Evolutionary conservation across 2,329 filamentous ascomycete species (phyloP).

Genomic region (Colletotrichum lindemuthianum): DNA sequence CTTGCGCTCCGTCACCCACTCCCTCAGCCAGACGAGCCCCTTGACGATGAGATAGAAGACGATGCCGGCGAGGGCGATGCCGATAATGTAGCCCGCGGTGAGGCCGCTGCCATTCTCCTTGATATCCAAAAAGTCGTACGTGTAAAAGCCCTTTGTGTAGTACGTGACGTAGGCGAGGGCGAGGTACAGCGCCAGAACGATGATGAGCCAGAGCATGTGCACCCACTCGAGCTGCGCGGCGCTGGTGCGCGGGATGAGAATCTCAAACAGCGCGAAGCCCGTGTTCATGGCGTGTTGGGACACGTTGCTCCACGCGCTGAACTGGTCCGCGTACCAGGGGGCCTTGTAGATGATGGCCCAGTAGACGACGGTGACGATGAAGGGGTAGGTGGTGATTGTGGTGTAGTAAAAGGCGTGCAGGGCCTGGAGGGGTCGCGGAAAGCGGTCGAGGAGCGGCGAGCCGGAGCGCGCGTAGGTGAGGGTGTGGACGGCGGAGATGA

Average conservation of each 20-base stretch:
- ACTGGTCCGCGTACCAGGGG: slow-evolving; percentile 54
- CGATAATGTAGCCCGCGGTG: slow-evolving; percentile 73
- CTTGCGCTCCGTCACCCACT: slow-evolving; percentile 60
- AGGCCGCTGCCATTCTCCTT: slow-evolving; percentile 56
- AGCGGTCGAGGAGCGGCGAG: slow-evolving; percentile 64
- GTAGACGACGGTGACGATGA: slow-evolving; percentile 77
- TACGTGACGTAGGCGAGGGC: slow-evolving; percentile 78
- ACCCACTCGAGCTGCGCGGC: slow-evolving; percentile 64
- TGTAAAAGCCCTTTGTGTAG: slow-evolving; percentile 76
- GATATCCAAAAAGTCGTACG: slow-evolving; percentile 82
- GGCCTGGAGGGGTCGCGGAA: slow-evolving; percentile 70
- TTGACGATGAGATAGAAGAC: slow-evolving; percentile 64
- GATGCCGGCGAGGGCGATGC: slow-evolving; percentile 62
- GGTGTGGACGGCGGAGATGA: slow-evolving; percentile 75
- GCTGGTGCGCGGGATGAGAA: slow-evolving; percentile 73
- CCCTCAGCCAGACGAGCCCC: slow-evolving; percentile 60
- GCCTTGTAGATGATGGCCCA: slow-evolving; percentile 70
- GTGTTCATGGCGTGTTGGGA: slow-evolving; percentile 81
- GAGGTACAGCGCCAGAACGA: slow-evolving; percentile 79
- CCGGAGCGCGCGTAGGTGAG: slow-evolving; percentile 69
- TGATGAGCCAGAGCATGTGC: slow-evolving; percentile 73
- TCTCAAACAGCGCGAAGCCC: slow-evolving; percentile 78
- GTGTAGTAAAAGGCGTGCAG: slow-evolving; percentile 74
- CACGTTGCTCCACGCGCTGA: slow-evolving; percentile 71
- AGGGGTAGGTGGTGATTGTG: slow-evolving; percentile 70